Percentiles rank a stretch among this genome's conserved stretches.
Evolutionary conservation across 2,329 filamentous ascomycete genomes (phyloP).

Genomic region (Penicillium sp.): DNA sequence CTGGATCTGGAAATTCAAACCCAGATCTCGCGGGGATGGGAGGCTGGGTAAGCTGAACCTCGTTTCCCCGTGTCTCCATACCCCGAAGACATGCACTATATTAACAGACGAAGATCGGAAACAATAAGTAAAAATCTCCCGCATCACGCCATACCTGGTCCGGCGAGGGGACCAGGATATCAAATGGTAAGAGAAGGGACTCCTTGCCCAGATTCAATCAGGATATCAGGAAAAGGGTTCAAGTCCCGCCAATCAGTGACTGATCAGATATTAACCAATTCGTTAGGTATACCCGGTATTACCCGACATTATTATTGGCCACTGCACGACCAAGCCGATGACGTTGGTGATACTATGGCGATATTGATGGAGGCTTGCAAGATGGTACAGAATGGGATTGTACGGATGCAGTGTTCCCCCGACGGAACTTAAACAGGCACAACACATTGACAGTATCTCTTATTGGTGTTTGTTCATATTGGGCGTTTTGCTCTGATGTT

Average conservation of each 20-base stretch:
- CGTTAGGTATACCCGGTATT: background rate
- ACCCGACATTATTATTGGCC: background rate
- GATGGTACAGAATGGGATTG: background rate
- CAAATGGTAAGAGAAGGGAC: background rate
- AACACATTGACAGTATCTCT: background rate
- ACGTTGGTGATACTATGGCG: background rate
- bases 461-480: background rate
- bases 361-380: background rate
- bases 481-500: background rate
- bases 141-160: background rate
- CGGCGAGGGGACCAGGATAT: background rate
- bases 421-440: background rate
- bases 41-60: background rate
- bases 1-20: background rate
- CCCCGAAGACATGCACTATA: background rate
- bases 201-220: background rate
- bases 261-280: background rate
- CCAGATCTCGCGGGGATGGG: background rate
- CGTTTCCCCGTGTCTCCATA: background rate
- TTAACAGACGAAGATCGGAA: background rate
- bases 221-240: background rate
- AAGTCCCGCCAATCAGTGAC: background rate
- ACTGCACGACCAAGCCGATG: background rate
- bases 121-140: background rate
- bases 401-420: background rate